Conservation (phyloP, 805 yeast species). For the Barnettozyma sp. region DNA sequence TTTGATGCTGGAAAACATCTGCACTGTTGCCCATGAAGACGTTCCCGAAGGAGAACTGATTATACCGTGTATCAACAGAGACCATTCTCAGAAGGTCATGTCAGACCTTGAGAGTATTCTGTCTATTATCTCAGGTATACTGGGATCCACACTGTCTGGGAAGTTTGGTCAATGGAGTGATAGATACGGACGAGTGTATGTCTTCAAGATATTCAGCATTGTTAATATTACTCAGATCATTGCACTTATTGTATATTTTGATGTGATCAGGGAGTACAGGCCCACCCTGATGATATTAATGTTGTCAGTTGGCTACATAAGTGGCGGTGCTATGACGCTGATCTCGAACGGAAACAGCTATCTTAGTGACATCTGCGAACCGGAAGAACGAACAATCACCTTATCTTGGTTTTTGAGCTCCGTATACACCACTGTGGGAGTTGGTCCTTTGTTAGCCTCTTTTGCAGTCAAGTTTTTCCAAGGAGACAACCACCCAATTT, state of each 20-base stretch:
- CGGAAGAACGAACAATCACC: conserved; percentile 14
- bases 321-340: conserved; percentile 23
- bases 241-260: conserved; percentile 14
- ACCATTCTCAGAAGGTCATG: conserved; percentile 13
- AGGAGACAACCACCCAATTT: conserved; percentile 5
- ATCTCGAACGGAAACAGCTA: conserved; percentile 23
- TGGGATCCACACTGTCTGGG: conserved; percentile 19
- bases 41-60: not conserved
- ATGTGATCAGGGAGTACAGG: conserved; percentile 5
- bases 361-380: conserved; percentile 16
- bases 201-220: conserved; percentile 15
- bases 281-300: conserved; percentile 9
- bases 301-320: conserved; percentile 14
- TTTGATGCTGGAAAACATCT: conserved; percentile 16
- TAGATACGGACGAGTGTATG: conserved; percentile 19
- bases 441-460: conserved; percentile 23
- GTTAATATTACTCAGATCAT: conserved; percentile 13
- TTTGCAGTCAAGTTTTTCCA: conserved; percentile 11
- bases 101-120: conserved; percentile 17
- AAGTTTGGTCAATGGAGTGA: conserved; percentile 23
- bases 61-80: conserved; percentile 3
- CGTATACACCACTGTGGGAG: conserved; percentile 18
- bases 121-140: conserved; percentile 16
- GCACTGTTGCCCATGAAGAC: conserved; percentile 1
- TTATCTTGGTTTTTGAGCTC: conserved; percentile 21